Evolutionary conservation across 805 yeast species (phyloP).

Genomic region (Pichia pseudocactophila): DNA sequence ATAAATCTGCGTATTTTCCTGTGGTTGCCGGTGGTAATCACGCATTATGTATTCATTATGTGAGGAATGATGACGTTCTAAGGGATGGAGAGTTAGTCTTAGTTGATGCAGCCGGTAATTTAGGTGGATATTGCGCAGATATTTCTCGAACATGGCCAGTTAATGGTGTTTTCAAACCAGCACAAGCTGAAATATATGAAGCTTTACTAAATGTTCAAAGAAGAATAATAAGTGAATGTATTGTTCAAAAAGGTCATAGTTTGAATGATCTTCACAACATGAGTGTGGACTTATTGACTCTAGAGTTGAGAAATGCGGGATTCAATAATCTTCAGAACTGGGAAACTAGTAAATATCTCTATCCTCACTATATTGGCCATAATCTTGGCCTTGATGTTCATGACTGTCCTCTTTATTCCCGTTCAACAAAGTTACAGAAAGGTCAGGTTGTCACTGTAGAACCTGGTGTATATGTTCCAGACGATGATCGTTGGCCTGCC

Average conservation of each 20-base stretch:
- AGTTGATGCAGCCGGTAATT: conserved; percentile 89
- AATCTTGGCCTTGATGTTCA: conserved; percentile 90
- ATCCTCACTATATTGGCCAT: conserved; percentile 95
- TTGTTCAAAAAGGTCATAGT: conserved; percentile 41
- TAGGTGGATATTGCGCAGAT: conserved; percentile 94
- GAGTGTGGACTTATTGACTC: conserved; percentile 50
- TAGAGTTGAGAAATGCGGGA: conserved; percentile 68
- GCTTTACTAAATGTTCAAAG: conserved; percentile 82
- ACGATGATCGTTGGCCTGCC: conserved; percentile 61
- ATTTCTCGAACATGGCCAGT: conserved; percentile 97
- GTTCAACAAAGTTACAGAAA: conserved; percentile 41
- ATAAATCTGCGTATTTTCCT: conserved; percentile 82
- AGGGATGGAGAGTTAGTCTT: conserved; percentile 67
- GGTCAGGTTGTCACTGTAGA: conserved; percentile 92
- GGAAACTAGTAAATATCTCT: conserved; percentile 49
- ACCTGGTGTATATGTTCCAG: conserved; percentile 91
- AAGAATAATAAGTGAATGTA: conserved; percentile 64
- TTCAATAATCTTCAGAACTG: conserved; percentile 41
- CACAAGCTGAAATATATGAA: conserved; percentile 81
- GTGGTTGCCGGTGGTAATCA: conserved; percentile 93
- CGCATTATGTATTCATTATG: conserved; percentile 87
- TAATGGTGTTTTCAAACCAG: conserved; percentile 57
- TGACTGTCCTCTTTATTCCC: conserved; percentile 60
- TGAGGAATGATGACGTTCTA: conserved; percentile 79
- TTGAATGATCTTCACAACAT: conserved; percentile 68